Evolutionary conservation across 1,284 basidiomycete species (phyloP).

Genomic region (Ganoderma meredithae): DNA sequence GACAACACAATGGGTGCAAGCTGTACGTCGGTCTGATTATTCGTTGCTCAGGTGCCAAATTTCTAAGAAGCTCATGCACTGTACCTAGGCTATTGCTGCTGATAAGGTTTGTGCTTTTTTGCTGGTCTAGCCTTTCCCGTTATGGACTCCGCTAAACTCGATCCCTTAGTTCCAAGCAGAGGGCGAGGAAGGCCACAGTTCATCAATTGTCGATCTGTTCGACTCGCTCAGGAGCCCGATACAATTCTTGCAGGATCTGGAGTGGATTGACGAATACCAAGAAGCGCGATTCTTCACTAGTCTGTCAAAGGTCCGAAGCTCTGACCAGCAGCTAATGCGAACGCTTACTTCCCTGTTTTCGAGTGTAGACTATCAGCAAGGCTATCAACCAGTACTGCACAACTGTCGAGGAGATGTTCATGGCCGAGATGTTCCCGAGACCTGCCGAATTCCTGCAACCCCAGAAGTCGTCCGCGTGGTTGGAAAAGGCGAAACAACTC

Average conservation of each 20-base stretch:
- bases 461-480: conserved; percentile 91
- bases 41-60: conserved; percentile 5
- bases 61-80: conserved; percentile 3
- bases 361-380: conserved; percentile 83
- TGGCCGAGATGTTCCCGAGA: conserved; percentile 93
- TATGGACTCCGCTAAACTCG: conserved; percentile 1
- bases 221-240: conserved; percentile 93
- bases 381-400: conserved; percentile 93
- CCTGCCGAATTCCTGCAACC: conserved; percentile 78
- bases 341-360: conserved; percentile 3
- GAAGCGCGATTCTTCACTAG: conserved; percentile 91
- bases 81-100: conserved; percentile 76
- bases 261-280: conserved; percentile 93
- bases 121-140: background rate
- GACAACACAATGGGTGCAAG: conserved; percentile 94
- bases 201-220: conserved; percentile 96
- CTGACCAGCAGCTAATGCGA: background rate
- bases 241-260: conserved; percentile 85
- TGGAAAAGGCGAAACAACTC: conserved; percentile 90
- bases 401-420: conserved; percentile 88
- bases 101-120: conserved; percentile 71
- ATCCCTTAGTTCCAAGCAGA: conserved; percentile 81
- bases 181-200: conserved; percentile 86
- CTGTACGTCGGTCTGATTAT: conserved; percentile 55
- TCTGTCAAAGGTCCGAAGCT: conserved; percentile 73